Base-by-base conservation (phyloP, 805 yeast genomes). In the Metschnikowia santaceciliae region DNA sequence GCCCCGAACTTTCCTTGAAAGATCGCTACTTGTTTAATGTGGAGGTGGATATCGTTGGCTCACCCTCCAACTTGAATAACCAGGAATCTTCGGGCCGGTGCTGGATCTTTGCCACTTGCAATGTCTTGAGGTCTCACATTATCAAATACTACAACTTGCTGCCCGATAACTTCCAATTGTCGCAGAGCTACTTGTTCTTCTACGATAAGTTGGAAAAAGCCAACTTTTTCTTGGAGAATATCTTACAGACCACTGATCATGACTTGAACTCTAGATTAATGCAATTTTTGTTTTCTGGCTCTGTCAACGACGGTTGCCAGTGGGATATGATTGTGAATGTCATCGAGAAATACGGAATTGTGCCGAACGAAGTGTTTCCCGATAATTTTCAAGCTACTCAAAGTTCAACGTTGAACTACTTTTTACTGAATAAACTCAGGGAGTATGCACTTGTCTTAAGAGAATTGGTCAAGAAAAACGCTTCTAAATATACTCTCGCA, bases 121-220 rank as follows among this genome's bases (percentile, higher is more conserved):
- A 90, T 59, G 77, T 86, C 50, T 71, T 88, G 61, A 78, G 96
- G 60, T 65, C 84, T 47, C 77, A 76, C 48, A 79, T 87, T 39
- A 81, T 83, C 68, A 73, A 77, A 59, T 78, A 78, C 62, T 78
- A 83, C 66, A 81, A 84, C 61, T 67, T 89, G 59, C 61, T 63
- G 48, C 66, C 65, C 11, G 72, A 69, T 37, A 79, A 77, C 58
- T 82, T 87, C 65, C 90, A 86, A 68, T 69, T 90, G 47, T 85
- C 94, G 36, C 96, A 89, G 61, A 77, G 87, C 22, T 88, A 85
- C 65, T 67, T 89, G 55, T 89, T 84, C 72, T 89, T 90, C 70
- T 87, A 87, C 66, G 96, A 89, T 64, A 88, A 89, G 70, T 76
- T 89, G 56, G 96, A 90, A 68, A 88, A 88, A 71, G 82, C 90